Evolutionary conservation across 2,329 filamentous ascomycete species (phyloP).

Genomic region (Aspergillus sp.): DNA sequence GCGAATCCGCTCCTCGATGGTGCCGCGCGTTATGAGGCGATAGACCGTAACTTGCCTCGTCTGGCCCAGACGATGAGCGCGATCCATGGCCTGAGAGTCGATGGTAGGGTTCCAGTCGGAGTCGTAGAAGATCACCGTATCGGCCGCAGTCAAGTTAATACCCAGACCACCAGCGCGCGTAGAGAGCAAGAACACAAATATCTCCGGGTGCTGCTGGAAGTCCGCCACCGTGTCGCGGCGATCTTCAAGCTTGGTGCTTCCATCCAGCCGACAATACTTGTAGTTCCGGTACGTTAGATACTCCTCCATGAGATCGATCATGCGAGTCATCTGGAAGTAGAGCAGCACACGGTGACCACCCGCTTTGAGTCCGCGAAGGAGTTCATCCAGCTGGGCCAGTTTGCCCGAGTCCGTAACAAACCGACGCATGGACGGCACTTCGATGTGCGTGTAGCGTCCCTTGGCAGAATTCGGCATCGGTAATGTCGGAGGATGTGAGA

Average conservation of each 20-base stretch:
- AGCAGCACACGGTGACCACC: slow-evolving; percentile 86
- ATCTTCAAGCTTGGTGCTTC: slow-evolving; percentile 94
- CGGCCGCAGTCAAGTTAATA: slow-evolving; percentile 92
- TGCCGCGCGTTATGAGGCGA: slow-evolving; percentile 89
- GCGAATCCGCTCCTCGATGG: slow-evolving; percentile 95
- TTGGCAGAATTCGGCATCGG: slow-evolving; percentile 73
- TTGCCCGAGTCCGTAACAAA: slow-evolving; percentile 98
- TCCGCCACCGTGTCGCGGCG: slow-evolving; percentile 91
- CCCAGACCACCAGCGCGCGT: slow-evolving; percentile 95
- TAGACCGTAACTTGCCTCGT: slow-evolving; percentile 95
- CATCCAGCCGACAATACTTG: slow-evolving; percentile 94
- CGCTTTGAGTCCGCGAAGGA: slow-evolving; percentile 83
- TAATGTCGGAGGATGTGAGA: slow-evolving; percentile 59
- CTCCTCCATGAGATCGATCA: slow-evolving; percentile 99
- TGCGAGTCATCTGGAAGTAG: slow-evolving; percentile 99
- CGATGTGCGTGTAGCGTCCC: slow-evolving; percentile 78
- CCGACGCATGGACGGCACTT: slow-evolving; percentile 89
- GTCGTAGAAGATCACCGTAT: slow-evolving; percentile 99
- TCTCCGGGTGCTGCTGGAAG: slow-evolving; percentile 88
- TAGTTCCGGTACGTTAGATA: slow-evolving; percentile 98
- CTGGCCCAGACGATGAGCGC: slow-evolving; percentile 93
- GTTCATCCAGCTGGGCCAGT: slow-evolving; percentile 77
- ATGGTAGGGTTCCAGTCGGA: slow-evolving; percentile 99
- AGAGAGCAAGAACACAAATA: slow-evolving; percentile 93
- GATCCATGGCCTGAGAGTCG: slow-evolving; percentile 97